Evolutionary conservation across 179 eudicot species (phyloP).

Genomic region (Vitellaria paradoxa): DNA sequence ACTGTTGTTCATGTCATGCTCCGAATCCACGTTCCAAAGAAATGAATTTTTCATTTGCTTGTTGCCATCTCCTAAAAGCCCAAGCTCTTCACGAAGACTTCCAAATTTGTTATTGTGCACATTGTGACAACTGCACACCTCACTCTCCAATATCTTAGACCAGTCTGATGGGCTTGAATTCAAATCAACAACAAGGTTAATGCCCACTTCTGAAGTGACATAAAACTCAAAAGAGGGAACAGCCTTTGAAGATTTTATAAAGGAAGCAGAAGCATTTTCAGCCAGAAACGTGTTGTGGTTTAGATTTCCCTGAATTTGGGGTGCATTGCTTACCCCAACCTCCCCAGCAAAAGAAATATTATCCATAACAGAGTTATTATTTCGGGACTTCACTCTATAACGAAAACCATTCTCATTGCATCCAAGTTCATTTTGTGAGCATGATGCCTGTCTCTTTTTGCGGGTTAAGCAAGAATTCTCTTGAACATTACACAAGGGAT

Average conservation of each 20-base stretch:
- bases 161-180: constrained; percentile 46
- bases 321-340: constrained; percentile 8
- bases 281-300: constrained; percentile 22
- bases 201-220: constrained; percentile 42
- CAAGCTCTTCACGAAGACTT: constrained; percentile 36
- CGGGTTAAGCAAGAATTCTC: constrained; percentile 3
- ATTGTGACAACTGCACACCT: constrained; percentile 27
- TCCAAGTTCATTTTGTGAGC: constrained; percentile 12
- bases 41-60: constrained; percentile 24
- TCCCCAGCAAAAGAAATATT: constrained; percentile 8
- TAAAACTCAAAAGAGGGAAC: constrained; percentile 37
- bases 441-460: neutral
- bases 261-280: constrained; percentile 31
- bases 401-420: constrained; percentile 1
- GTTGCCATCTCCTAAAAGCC: constrained; percentile 18
- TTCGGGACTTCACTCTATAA: neutral
- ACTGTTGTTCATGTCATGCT: constrained; percentile 15
- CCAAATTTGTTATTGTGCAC: constrained; percentile 20
- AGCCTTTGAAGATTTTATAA: constrained; percentile 29
- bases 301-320: constrained; percentile 23
- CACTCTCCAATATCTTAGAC: constrained; percentile 35
- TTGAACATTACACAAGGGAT: neutral
- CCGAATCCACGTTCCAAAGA: constrained; percentile 18
- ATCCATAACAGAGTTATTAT: neutral
- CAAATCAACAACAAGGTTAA: constrained; percentile 52